A percentile compares a stretch with the other conserved stretches of the same genome.
Conservation (phyloP, 2,329 filamentous ascomycete species). For the Colletotrichum viniferum region DNA sequence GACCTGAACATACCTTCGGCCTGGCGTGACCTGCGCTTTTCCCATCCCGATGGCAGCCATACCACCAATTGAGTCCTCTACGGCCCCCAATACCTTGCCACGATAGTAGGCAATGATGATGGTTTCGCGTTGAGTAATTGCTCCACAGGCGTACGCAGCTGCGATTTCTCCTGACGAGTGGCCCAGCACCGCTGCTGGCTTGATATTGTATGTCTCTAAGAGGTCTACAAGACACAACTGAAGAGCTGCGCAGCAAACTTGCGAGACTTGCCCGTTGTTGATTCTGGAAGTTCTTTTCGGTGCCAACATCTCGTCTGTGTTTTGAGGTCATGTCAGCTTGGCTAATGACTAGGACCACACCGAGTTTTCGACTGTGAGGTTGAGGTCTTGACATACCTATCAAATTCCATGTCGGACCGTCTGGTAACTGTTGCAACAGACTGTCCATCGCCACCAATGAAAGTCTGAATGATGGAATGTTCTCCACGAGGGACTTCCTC, state of each 20-base stretch:
- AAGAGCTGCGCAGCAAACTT: slow-evolving; percentile 33
- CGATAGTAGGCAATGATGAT: slow-evolving; percentile 43
- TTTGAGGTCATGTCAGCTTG: slow-evolving; percentile 20
- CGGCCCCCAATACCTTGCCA: slow-evolving; percentile 32
- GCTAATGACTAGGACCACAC: slow-evolving; percentile 18
- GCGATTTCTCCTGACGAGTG: slow-evolving; percentile 50
- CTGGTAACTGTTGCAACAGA: neutral
- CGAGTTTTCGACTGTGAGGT: neutral
- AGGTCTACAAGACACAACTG: slow-evolving; percentile 46
- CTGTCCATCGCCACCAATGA: slow-evolving; percentile 17
- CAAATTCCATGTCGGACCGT: neutral
- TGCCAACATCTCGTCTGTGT: neutral
- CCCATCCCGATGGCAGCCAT: slow-evolving; percentile 47
- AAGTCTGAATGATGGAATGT: neutral
- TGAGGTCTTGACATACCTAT: slow-evolving; percentile 17
- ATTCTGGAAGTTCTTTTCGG: neutral
- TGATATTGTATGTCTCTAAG: slow-evolving; percentile 34
- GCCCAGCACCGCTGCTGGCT: slow-evolving; percentile 39
- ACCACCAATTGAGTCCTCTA: slow-evolving; percentile 27
- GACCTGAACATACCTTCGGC: no score
- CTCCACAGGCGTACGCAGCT: slow-evolving; percentile 45
- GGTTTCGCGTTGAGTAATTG: slow-evolving; percentile 36
- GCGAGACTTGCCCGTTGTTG: slow-evolving; percentile 7
- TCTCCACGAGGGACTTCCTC: slow-evolving; percentile 9
- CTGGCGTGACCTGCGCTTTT: slow-evolving; percentile 27